These are phyloP conservation scores for Apophysomyces ossiformis DNA, from an alignment of 371 early-diverging fungal genomes.

Conservation along the genomic window DNA sequence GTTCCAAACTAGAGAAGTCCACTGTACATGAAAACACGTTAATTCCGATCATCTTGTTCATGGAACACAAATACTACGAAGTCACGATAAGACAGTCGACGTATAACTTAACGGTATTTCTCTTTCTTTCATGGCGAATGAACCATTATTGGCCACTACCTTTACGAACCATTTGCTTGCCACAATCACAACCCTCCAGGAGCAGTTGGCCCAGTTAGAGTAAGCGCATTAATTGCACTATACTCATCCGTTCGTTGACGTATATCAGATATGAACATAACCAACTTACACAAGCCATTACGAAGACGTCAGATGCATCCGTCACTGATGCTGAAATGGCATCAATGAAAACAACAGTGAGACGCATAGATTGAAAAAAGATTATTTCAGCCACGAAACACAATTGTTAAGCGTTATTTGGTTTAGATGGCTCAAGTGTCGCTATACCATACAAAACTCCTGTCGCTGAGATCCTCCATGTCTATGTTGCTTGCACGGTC, in stretches of 20 bases:
- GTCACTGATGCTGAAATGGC: constrained; percentile 19
- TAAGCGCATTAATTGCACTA: background rate
- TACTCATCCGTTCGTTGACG: background rate
- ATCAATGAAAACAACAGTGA: constrained; percentile 27
- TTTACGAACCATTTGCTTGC: background rate
- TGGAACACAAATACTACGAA: no score
- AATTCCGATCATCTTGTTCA: no score
- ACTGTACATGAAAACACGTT: no score
- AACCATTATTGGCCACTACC: background rate
- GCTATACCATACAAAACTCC: constrained; percentile 40
- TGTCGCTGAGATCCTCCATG: constrained; percentile 44
- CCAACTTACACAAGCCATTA: background rate
- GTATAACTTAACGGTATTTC: no score
- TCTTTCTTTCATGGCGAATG: background rate
- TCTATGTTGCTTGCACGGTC: constrained; percentile 39
- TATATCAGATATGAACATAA: background rate
- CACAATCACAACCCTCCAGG: background rate
- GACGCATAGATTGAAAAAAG: no score
- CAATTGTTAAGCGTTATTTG: background rate
- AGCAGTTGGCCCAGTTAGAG: background rate
- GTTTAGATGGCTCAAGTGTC: constrained; percentile 43
- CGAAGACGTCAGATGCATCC: background rate
- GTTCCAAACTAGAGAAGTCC: no score
- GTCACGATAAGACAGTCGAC: no score
- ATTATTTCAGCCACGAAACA: background rate